Evolutionary conservation across 2,329 filamentous ascomycete species (phyloP).

Genomic region (Eutypa lata): DNA sequence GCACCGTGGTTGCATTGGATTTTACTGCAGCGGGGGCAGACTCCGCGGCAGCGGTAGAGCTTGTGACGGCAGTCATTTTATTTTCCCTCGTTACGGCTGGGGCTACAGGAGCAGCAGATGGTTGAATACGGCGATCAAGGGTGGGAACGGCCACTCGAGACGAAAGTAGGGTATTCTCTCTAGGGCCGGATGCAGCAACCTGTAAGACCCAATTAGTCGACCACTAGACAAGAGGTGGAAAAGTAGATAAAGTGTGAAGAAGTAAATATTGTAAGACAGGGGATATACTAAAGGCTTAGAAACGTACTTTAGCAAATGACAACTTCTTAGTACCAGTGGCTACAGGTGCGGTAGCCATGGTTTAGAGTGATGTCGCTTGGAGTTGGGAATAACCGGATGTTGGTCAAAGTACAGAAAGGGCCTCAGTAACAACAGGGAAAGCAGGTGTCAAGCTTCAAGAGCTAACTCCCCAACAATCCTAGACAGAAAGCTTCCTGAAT

Average conservation of each 20-base stretch:
- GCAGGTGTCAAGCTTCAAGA: not conserved
- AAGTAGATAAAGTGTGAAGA: not conserved
- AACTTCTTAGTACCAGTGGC: slow-evolving; percentile 28
- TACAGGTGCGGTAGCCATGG: slow-evolving; percentile 26
- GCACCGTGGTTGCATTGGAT: slow-evolving; percentile 7
- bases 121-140: slow-evolving; percentile 25
- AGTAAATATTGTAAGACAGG: no score
- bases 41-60: slow-evolving; percentile 13
- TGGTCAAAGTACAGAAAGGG: not conserved
- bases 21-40: slow-evolving; percentile 12
- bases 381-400: not conserved
- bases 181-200: slow-evolving; percentile 30
- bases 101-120: slow-evolving; percentile 13
- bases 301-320: slow-evolving; percentile 31
- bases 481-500: not conserved
- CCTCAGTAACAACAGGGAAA: not conserved
- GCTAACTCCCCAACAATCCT: not conserved
- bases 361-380: slow-evolving; percentile 5
- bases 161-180: slow-evolving; percentile 22
- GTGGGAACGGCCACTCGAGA: slow-evolving; percentile 28
- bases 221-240: slow-evolving; percentile 1
- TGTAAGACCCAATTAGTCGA: slow-evolving; percentile 10
- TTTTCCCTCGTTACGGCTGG: slow-evolving; percentile 15
- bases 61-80: slow-evolving; percentile 14
- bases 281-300: not conserved